A percentile compares a stretch with the other conserved stretches of the same genome.
Conservation (phyloP, 192 early-diverging fungal genomes). For the Linnemannia elongata region DNA sequence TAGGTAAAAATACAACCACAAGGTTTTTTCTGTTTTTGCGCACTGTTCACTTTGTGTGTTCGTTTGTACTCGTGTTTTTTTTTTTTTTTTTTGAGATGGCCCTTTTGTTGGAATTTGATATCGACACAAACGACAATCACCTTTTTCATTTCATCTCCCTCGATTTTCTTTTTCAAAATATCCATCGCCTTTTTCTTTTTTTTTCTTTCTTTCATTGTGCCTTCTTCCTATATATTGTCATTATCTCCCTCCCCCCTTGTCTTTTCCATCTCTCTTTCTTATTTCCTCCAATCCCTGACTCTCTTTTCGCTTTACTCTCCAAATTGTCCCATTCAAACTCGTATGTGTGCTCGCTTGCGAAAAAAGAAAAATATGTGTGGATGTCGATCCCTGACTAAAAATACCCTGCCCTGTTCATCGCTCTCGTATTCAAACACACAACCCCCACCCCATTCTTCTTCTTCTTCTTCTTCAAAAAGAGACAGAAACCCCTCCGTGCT, state of each 20-base stretch:
- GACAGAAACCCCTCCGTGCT: not conserved
- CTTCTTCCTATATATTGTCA: not conserved
- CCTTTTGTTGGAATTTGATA: not conserved
- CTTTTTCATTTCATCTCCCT: not conserved
- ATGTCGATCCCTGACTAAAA: not conserved
- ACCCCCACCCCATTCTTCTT: not conserved
- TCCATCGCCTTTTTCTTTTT: not conserved
- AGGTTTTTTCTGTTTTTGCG: too few relatives aligned
- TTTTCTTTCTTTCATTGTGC: not conserved
- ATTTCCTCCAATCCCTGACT: not conserved
- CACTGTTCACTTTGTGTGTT: too few relatives aligned
- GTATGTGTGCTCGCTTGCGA: not conserved
- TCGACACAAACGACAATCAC: not conserved
- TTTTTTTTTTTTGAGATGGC: not conserved
- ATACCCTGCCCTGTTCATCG: not conserved
- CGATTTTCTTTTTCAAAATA: not conserved
- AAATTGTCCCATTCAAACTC: not conserved
- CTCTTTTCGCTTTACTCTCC: not conserved
- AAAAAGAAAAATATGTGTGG: too few relatives aligned
- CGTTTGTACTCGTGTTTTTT: too few relatives aligned
- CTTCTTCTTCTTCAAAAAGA: not conserved
- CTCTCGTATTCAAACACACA: not conserved
- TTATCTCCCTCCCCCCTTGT: not conserved
- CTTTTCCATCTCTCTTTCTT: not conserved
- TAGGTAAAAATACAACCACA: not conserved